A percentile compares a stretch with the other conserved stretches of the same genome.
Conservation (phyloP, 2,329 filamentous ascomycete genomes). For the Alternaria metachromatica region DNA sequence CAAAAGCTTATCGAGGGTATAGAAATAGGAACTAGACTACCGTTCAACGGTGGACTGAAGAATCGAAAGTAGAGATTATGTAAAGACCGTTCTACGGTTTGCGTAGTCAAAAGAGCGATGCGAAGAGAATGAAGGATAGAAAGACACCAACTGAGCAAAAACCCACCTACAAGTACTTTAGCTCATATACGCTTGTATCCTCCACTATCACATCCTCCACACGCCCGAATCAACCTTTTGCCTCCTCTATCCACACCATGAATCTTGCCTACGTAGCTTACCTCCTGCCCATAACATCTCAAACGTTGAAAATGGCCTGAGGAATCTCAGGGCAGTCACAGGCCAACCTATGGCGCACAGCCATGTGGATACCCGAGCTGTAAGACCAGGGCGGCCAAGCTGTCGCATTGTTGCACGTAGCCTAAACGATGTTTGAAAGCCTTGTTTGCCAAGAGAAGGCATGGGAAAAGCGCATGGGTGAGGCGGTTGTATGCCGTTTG, state of each 20-base stretch:
- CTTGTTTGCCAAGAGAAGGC: constrained; percentile 15
- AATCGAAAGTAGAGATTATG: constrained; percentile 21
- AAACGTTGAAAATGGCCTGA: constrained; percentile 8
- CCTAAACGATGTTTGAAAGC: constrained; percentile 21
- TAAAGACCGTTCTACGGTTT: constrained; percentile 36
- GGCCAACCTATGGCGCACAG: constrained; percentile 21
- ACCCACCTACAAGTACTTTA: neutral
- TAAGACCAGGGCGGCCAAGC: constrained; percentile 22
- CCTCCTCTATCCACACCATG: constrained; percentile 7
- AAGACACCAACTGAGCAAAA: neutral
- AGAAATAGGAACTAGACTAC: constrained; percentile 13
- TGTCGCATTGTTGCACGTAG: constrained; percentile 14
- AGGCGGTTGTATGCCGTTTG: constrained; percentile 30
- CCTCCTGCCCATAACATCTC: constrained; percentile 4
- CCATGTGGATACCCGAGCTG: constrained; percentile 14
- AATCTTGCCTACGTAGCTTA: neutral
- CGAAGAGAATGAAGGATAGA: constrained; percentile 11
- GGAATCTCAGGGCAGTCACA: constrained; percentile 13
- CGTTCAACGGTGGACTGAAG: constrained; percentile 30
- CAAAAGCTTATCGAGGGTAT: neutral
- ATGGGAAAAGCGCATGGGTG: constrained; percentile 7
- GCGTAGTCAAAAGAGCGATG: constrained; percentile 24
- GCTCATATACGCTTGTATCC: constrained; percentile 1
- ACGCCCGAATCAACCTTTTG: neutral
- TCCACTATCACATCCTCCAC: neutral